A percentile compares a stretch with the other conserved stretches of the same genome.
phyloP scores from a whole-genome alignment of 1,139 yeast species.

The Scheffersomyces parashehatae region DNA sequence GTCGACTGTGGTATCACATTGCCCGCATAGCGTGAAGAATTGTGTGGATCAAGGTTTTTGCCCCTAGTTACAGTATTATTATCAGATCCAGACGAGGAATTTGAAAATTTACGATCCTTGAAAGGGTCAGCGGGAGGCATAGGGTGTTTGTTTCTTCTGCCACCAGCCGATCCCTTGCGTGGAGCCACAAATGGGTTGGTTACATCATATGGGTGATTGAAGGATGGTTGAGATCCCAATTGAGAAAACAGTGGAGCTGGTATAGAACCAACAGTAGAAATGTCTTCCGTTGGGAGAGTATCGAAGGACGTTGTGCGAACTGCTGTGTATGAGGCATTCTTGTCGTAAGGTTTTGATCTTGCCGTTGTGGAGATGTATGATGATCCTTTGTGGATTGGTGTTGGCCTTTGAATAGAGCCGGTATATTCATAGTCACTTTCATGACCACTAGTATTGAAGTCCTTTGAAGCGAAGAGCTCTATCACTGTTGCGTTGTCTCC shows the following conservation, averaged over 20 bases:
- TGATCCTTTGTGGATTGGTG: background rate
- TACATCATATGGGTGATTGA: no score
- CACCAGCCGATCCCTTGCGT: no score
- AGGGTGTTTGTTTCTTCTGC: no score
- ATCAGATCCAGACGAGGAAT: background rate
- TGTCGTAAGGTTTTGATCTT: background rate
- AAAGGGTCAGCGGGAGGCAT: no score
- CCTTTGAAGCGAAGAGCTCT: background rate
- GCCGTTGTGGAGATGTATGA: background rate
- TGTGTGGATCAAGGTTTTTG: no score
- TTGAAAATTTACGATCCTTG: background rate
- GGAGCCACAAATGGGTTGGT: no score
- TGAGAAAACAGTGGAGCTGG: no score
- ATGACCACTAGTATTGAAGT: background rate
- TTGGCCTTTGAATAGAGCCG: background rate
- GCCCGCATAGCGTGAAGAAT: no score
- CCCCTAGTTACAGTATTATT: no score
- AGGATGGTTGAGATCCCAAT: no score
- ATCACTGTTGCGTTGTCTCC: conserved; percentile 1
- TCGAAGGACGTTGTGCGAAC: background rate
- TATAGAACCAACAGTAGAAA: no score
- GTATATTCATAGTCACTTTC: background rate
- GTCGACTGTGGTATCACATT: no score
- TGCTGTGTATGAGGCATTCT: background rate
- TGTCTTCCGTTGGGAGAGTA: background rate